Evolutionary conservation across 2,329 filamentous ascomycete species (phyloP), one percentile per base, ranked within the genome.

Genomic region (Sporothrix sp.): DNA sequence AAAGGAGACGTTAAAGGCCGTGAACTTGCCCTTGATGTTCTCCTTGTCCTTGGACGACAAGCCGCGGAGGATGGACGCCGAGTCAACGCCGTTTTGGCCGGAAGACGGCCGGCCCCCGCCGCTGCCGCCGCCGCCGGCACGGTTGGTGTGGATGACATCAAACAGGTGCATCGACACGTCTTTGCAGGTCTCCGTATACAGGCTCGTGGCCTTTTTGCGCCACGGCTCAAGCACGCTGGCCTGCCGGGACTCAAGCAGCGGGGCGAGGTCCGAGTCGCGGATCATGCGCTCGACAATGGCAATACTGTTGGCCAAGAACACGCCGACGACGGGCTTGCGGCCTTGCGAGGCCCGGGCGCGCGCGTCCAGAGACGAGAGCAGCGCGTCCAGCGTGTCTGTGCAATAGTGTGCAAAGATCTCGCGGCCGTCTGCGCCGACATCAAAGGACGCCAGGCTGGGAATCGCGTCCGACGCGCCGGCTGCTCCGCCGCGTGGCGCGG

Each of bases 1-100:
- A 63, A 98, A 98, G 39, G 78, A 81, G 8, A 77, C 72, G 65
- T 98, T 98, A 73, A 98, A 98, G 37, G 81, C 80, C 60, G 85
- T 82, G 67, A 96, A 98, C 68, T 97, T 97, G 66, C 88, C 82
- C 68, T 98, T 98, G 68, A 97, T 95, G 52, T 82, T 84, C 63
- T 98, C 93, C 66, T 91, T 94, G 63, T 98, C 93, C 65, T 95
- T 96, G 60, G 84, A 88, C 40, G 79, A 82, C 3, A 97, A 72
- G 1, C 79, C 79, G 66, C 95, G 95, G 53, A 97, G 74, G 52
- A 96, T 85, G 1, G 85, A 84, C 14, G 82, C 81, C 2, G 87
- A 93, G 65, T 96, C 90, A 42, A 82, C 73, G 20, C 23, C 48
- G n/a, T 78, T 79, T 23, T 80, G 81, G 8, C 83, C 80, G 2